These are phyloP conservation scores for Lipomyces yarrowii DNA, from an alignment of 1,139 yeast genomes.

Conservation along the genomic window DNA sequence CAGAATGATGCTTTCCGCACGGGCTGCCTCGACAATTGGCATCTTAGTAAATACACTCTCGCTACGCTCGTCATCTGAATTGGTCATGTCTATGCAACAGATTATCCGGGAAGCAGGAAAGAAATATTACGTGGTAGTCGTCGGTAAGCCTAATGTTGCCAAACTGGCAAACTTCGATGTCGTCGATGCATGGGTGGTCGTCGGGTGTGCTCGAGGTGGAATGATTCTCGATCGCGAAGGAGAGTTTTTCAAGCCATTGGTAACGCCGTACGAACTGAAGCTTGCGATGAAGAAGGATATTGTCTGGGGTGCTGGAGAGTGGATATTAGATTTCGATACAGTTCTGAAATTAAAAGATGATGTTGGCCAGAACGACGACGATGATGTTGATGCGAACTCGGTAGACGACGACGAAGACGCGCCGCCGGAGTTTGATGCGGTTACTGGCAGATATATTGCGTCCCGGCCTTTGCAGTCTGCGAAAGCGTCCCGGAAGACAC, in stretches of 20 bases:
- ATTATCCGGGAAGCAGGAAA: constrained; percentile 77
- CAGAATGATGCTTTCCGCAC: constrained; percentile 80
- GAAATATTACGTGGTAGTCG: constrained; percentile 90
- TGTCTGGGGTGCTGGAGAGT: constrained; percentile 80
- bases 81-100: constrained; percentile 40
- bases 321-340: constrained; percentile 79
- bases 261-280: constrained; percentile 89
- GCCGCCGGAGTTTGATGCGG: constrained; percentile 86
- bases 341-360: constrained; percentile 49
- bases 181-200: constrained; percentile 88
- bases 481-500: constrained; percentile 44
- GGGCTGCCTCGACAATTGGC: constrained; percentile 91
- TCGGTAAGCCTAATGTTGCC: constrained; percentile 98
- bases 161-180: constrained; percentile 92
- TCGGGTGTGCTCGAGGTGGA: constrained; percentile 96
- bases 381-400: constrained; percentile 27
- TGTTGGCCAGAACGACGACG: constrained; percentile 19
- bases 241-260: constrained; percentile 86
- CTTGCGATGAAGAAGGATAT: constrained; percentile 67
- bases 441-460: constrained; percentile 74
- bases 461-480: constrained; percentile 67
- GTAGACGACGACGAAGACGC: constrained; percentile 53
- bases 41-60: constrained; percentile 81
- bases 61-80: constrained; percentile 43
- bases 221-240: constrained; percentile 50